Evolutionary conservation across 2,329 filamentous ascomycete species (phyloP), one percentile per base, ranked within the genome.

Genomic region (Colletotrichum salicis): DNA sequence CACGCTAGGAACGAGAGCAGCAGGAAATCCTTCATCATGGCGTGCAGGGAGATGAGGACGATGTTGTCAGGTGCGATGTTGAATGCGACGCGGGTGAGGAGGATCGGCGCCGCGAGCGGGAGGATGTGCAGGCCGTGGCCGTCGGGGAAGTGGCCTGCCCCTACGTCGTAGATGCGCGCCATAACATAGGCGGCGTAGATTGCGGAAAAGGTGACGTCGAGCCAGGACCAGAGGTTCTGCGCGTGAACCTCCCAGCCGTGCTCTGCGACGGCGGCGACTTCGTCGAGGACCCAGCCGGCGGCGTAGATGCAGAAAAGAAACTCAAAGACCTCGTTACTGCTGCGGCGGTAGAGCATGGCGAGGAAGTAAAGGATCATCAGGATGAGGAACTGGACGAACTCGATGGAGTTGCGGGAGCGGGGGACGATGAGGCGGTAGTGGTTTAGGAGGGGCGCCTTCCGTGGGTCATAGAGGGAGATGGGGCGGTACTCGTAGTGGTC

Each of bases 11-110:
- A 82, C 3, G 91, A 93, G 0, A 94, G 83, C 48, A 91, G 85
- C 2, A 90, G 87, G 76, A 94, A 94, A 77, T 94, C 91, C 58
- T 88, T 88, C 86, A 94, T 92, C 92, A 94, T 93, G 59, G 91
- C 90, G 72, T 92, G 87, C 1, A 94, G 84, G 0, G 91, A 91
- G 70, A 94, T 91, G 80, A 94, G 93, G 48, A 94, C 88, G 82
- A 94, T 91, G 75, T 93, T 93, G 78, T 94, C 91, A 0, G 91
- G 91, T 85, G 93, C 89, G 33, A 94, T 80, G 75, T 92, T 93
- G 82, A 94, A 94, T 4, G 92, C 92, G 29, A 93, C 84, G 10
- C 92, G 87, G 0, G 92, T 92, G 37, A 94, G 84, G 11, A 94
- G 84, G n/a, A 94, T 86, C 0, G 92, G 91, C 1, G 91, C 91